A percentile compares a stretch with the other conserved stretches of the same genome.
These are phyloP conservation scores for Saturnispora zaruensis DNA, from an alignment of 805 yeast species.

Conservation along the genomic window DNA sequence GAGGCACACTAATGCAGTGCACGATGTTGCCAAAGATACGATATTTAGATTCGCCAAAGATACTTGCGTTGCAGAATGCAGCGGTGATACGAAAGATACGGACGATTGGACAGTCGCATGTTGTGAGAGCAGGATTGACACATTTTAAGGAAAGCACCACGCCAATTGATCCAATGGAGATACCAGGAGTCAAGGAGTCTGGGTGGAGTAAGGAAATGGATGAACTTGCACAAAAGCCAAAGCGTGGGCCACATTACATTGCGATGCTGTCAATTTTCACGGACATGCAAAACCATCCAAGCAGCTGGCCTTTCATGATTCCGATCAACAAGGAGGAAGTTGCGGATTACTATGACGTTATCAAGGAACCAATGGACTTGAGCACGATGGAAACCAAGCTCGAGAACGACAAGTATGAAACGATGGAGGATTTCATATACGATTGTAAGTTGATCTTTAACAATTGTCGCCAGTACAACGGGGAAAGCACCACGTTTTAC, in stretches of 20 bases:
- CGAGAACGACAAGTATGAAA: slow-evolving; percentile 84
- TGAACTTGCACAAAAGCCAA: slow-evolving; percentile 88
- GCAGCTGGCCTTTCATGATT: slow-evolving; percentile 95
- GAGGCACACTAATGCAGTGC: slow-evolving; percentile 98
- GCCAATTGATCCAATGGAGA: slow-evolving; percentile 67
- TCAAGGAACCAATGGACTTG: slow-evolving; percentile 96
- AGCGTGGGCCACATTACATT: slow-evolving; percentile 89
- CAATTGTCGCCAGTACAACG: slow-evolving; percentile 88
- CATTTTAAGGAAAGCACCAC: slow-evolving; percentile 48
- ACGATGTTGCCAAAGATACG: slow-evolving; percentile 83
- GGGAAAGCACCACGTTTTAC: slow-evolving; percentile 89
- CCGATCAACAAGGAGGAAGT: slow-evolving; percentile 94
- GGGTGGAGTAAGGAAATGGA: slow-evolving; percentile 99
- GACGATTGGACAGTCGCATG: slow-evolving; percentile 66
- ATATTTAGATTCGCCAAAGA: slow-evolving; percentile 82
- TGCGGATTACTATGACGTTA: slow-evolving; percentile 91
- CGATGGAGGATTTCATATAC: slow-evolving; percentile 84
- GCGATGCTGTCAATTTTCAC: slow-evolving; percentile 82
- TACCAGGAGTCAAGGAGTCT: slow-evolving; percentile 87
- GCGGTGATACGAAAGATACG: slow-evolving; percentile 82
- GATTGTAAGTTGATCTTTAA: slow-evolving; percentile 81
- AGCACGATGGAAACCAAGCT: slow-evolving; percentile 91
- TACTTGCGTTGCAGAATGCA: slow-evolving; percentile 80
- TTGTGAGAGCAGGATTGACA: slow-evolving; percentile 73
- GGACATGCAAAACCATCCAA: slow-evolving; percentile 88